These are phyloP conservation scores for Russula virescens DNA, from an alignment of 768 basidiomycete genomes.

Conservation along the genomic window DNA sequence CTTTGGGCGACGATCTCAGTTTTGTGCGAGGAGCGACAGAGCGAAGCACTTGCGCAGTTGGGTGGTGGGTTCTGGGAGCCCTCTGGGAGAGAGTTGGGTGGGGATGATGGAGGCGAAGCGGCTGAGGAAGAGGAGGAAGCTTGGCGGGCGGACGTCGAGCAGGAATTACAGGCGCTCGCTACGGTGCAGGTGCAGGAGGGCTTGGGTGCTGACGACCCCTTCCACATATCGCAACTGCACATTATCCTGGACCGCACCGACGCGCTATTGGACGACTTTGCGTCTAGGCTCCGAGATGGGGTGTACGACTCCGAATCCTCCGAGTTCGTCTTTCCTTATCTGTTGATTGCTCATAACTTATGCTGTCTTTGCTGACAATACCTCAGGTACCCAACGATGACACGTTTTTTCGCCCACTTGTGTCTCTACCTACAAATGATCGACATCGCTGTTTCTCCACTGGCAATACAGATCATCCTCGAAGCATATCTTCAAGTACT, in stretches of 20 bases:
- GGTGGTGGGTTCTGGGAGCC: constrained; percentile 78
- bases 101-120: constrained; percentile 30
- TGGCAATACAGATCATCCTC: constrained; percentile 73
- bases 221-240: constrained; percentile 75
- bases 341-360: constrained; percentile 19
- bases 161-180: constrained; percentile 52
- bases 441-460: constrained; percentile 62
- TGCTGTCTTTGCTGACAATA: background rate
- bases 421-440: constrained; percentile 86
- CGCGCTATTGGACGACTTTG: constrained; percentile 62
- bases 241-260: constrained; percentile 71
- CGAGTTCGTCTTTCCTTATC: constrained; percentile 44
- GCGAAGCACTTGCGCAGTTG: constrained; percentile 56
- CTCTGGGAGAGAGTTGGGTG: constrained; percentile 40
- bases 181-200: constrained; percentile 59
- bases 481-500: constrained; percentile 86
- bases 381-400: constrained; percentile 59
- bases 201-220: constrained; percentile 62
- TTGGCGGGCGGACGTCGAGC: constrained; percentile 61
- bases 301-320: constrained; percentile 42
- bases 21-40: constrained; percentile 75
- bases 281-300: constrained; percentile 48
- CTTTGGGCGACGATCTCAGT: constrained; percentile 87
- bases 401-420: constrained; percentile 90
- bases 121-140: constrained; percentile 42